Evolutionary conservation across 176 grass and related monocot species (phyloP).

Genomic region (Chloris gayana): DNA sequence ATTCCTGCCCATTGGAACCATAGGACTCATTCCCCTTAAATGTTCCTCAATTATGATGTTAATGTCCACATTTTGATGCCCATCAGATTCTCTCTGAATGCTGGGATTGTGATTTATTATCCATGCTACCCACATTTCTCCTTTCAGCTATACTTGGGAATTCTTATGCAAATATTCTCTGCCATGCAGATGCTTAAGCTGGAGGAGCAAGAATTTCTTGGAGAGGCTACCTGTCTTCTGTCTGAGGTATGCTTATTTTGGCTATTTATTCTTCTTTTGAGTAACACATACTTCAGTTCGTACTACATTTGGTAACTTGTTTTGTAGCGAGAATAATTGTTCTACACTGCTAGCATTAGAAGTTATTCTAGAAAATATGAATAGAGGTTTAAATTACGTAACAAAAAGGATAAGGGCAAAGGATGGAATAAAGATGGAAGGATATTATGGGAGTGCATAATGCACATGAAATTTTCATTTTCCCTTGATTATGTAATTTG

Average conservation of each 20-base stretch:
- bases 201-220: conserved; percentile 96
- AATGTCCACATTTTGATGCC: conserved; percentile 1
- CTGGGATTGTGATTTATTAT: conserved; percentile 34
- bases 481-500: neutral
- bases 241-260: conserved; percentile 66
- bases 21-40: neutral
- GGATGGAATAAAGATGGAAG: neutral
- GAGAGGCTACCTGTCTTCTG: conserved; percentile 78
- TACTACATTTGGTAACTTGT: neutral
- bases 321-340: neutral
- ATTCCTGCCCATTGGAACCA: conserved; percentile 9
- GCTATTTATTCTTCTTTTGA: conserved; percentile 6
- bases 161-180: conserved; percentile 41
- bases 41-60: neutral
- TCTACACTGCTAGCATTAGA: conserved; percentile 15
- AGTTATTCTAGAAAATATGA: no score
- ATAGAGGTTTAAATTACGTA: conserved; percentile 7
- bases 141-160: conserved; percentile 34
- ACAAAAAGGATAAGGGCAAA: neutral
- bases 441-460: neutral
- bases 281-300: neutral
- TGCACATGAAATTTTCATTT: conserved; percentile 12
- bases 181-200: conserved; percentile 85
- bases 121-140: neutral
- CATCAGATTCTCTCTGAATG: conserved; percentile 7